Conservation (phyloP, 768 basidiomycete genomes). For the Inosperma sp. region DNA sequence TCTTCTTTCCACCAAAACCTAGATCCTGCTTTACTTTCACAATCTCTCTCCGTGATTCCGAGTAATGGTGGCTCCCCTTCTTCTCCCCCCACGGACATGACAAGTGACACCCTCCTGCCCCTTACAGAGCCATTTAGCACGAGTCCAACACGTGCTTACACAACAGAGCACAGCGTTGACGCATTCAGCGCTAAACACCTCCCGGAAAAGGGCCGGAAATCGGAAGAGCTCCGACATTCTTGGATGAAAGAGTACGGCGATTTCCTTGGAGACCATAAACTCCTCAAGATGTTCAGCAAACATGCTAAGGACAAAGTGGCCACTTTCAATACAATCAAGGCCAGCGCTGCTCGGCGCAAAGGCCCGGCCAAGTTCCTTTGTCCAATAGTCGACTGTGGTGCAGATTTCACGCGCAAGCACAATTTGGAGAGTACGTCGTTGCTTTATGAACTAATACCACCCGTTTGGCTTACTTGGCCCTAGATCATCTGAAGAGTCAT, state of each 20-base stretch:
- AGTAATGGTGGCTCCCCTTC: no score
- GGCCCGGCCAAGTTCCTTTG: constrained; percentile 22
- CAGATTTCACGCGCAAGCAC: constrained; percentile 26
- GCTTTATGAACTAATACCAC: background rate
- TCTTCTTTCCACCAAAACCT: no score
- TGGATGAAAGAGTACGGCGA: constrained; percentile 1
- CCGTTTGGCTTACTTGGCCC: background rate
- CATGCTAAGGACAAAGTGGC: constrained; percentile 16
- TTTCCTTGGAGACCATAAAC: background rate
- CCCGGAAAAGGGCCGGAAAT: background rate
- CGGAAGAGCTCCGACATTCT: constrained; percentile 2
- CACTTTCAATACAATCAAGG: constrained; percentile 16
- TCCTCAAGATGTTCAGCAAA: constrained; percentile 10
- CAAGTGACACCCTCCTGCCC: no score
- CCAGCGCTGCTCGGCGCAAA: constrained; percentile 18
- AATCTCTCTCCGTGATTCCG: no score
- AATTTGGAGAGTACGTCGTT: constrained; percentile 25
- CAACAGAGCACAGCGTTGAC: background rate
- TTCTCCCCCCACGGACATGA: no score
- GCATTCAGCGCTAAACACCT: background rate
- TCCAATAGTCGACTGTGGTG: constrained; percentile 15
- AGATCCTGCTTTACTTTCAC: no score
- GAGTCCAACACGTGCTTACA: background rate
- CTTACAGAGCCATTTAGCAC: background rate
- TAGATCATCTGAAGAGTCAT: constrained; percentile 18